Evolutionary conservation across 169 alveolate species (phyloP).

Genomic region (Cryptosporidium parvum): DNA sequence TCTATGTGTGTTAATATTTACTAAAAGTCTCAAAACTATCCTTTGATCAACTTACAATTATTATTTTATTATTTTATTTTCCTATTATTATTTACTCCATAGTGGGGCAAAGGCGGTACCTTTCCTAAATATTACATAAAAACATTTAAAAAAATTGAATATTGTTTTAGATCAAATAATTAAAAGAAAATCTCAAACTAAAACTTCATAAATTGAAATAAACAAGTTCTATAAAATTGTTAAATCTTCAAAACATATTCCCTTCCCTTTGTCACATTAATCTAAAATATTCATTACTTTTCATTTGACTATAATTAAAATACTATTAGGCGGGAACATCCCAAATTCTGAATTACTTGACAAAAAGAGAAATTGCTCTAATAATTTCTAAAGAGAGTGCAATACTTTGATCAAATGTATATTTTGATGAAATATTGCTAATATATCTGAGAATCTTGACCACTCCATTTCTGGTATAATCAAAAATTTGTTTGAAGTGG

Average conservation of each 20-base stretch:
- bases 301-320: neutral
- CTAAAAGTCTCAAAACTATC: neutral
- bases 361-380: slow-evolving; percentile 52
- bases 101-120: slow-evolving; percentile 34
- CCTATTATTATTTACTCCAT: neutral
- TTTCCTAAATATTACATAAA: neutral
- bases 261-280: too few species aligned
- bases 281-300: neutral
- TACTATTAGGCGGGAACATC: neutral
- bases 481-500: neutral
- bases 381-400: slow-evolving; percentile 34
- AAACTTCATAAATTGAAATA: neutral
- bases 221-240: neutral
- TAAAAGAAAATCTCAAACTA: neutral
- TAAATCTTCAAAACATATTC: neutral
- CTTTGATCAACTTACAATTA: neutral
- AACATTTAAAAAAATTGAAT: neutral
- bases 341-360: slow-evolving; percentile 2
- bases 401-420: slow-evolving; percentile 36
- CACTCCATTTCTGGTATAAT: neutral
- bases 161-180: neutral
- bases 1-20: neutral
- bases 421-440: slow-evolving; percentile 23
- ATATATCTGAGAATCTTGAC: neutral
- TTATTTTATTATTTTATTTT: neutral